Percentiles rank a stretch among this genome's conserved stretches.
Conservation (phyloP, 75 land plant species). For the Isoetes taiwanensis region DNA sequence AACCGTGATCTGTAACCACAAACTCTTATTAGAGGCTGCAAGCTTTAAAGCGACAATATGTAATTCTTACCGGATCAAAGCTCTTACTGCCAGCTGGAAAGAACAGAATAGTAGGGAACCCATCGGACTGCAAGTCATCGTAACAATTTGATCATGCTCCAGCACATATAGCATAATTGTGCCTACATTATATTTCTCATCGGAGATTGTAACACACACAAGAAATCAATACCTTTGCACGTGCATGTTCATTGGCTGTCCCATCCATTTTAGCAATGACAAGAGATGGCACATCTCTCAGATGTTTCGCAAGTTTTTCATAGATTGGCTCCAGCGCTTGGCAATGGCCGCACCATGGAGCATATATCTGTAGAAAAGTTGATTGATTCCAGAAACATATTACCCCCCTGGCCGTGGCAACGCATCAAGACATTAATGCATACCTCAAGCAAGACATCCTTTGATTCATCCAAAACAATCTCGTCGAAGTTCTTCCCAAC, state of each 20-base stretch:
- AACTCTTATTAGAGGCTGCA: not conserved
- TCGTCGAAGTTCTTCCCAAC: slow-evolving; percentile 94
- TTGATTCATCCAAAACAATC: slow-evolving; percentile 90
- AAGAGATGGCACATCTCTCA: slow-evolving; percentile 58
- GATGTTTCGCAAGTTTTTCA: slow-evolving; percentile 65
- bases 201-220: too few species aligned
- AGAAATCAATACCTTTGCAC: slow-evolving; percentile 53
- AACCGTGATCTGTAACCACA: slow-evolving; percentile 42
- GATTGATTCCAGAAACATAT: not conserved
- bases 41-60: not conserved
- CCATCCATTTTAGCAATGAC: slow-evolving; percentile 98
- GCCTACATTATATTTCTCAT: too few species aligned
- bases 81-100: slow-evolving; percentile 95
- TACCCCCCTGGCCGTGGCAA: not conserved
- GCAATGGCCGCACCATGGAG: slow-evolving; percentile 98
- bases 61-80: slow-evolving; percentile 74
- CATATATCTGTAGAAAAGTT: slow-evolving; percentile 48
- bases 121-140: slow-evolving; percentile 68
- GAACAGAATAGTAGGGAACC: slow-evolving; percentile 82
- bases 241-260: slow-evolving; percentile 76
- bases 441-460: slow-evolving; percentile 94
- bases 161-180: too few species aligned
- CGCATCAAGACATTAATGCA: not conserved
- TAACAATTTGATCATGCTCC: not conserved
- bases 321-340: slow-evolving; percentile 85